phyloP scores from a whole-genome alignment of 345 rosid genomes.

The Acer campestre region DNA sequence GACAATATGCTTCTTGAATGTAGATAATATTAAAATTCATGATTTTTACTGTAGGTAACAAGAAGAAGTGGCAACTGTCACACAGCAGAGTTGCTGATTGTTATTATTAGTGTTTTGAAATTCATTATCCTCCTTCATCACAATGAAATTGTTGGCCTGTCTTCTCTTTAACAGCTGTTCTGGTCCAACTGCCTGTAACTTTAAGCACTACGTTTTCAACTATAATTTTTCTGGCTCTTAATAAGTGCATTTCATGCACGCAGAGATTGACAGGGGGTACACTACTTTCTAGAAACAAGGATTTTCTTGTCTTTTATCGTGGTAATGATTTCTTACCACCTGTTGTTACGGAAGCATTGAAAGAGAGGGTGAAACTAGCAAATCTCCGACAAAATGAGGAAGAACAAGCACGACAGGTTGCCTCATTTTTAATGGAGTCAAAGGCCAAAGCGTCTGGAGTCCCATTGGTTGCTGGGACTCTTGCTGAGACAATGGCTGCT shows the following conservation, averaged over 20 bases:
- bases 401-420: slow-evolving; percentile 65
- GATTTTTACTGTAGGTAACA: background rate
- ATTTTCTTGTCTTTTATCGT: slow-evolving; percentile 84
- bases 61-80: background rate
- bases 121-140: background rate
- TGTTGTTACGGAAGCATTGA: slow-evolving; percentile 53
- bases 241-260: slow-evolving; percentile 26
- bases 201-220: background rate
- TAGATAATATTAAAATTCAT: background rate
- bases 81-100: background rate
- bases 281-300: slow-evolving; percentile 86
- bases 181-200: background rate
- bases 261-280: slow-evolving; percentile 89
- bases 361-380: slow-evolving; percentile 56
- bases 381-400: slow-evolving; percentile 69
- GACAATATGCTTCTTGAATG: background rate
- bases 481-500: slow-evolving; percentile 86
- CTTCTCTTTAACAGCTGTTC: background rate
- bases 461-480: slow-evolving; percentile 79
- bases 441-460: slow-evolving; percentile 36
- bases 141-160: background rate
- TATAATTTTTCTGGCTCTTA: slow-evolving; percentile 17
- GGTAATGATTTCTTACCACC: slow-evolving; percentile 96
- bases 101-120: background rate
- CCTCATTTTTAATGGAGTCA: slow-evolving; percentile 36